A percentile compares a stretch with the other conserved stretches of the same genome.
These are phyloP conservation scores for Arthrinium puccinioides DNA, from an alignment of 2,329 filamentous ascomycete genomes.

Conservation along the genomic window DNA sequence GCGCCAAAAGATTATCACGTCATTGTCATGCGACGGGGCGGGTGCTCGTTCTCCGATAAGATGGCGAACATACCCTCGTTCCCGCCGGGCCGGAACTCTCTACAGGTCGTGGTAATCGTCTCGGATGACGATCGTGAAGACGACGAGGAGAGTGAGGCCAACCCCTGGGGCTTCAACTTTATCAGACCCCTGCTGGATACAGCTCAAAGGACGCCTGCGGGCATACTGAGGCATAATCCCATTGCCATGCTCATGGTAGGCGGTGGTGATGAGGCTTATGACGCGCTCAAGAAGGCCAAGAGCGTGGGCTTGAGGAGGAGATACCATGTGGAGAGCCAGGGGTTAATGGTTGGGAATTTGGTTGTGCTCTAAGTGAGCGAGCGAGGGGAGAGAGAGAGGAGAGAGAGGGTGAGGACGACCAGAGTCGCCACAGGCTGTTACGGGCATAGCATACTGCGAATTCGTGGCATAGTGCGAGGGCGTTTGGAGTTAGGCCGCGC, in stretches of 20 bases:
- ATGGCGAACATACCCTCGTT: slow-evolving; percentile 77
- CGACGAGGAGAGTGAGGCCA: slow-evolving; percentile 20
- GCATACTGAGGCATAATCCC: slow-evolving; percentile 61
- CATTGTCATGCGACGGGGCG: slow-evolving; percentile 74
- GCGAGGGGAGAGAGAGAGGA: too few relatives aligned
- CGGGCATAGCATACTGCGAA: too few relatives aligned
- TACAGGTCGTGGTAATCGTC: slow-evolving; percentile 80
- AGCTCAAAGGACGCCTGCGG: slow-evolving; percentile 62
- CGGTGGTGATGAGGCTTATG: slow-evolving; percentile 60
- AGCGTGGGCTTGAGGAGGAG: slow-evolving; percentile 69
- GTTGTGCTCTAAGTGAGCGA: slow-evolving; percentile 45
- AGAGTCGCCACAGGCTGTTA: too few relatives aligned
- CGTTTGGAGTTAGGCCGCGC: too few relatives aligned
- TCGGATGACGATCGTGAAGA: slow-evolving; percentile 44
- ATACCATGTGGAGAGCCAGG: slow-evolving; percentile 77
- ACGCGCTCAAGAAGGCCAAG: slow-evolving; percentile 52
- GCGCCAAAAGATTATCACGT: slow-evolving; percentile 59
- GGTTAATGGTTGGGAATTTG: slow-evolving; percentile 71
- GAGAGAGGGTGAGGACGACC: too few relatives aligned
- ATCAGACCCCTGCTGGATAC: slow-evolving; percentile 67
- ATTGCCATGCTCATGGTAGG: slow-evolving; percentile 80
- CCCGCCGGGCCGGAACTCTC: slow-evolving; percentile 47
- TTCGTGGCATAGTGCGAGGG: too few relatives aligned
- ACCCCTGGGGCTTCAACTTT: slow-evolving; percentile 19
- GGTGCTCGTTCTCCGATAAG: slow-evolving; percentile 79